phyloP scores from a whole-genome alignment of 2,329 filamentous ascomycete species.

The Talaromyces sp. region DNA sequence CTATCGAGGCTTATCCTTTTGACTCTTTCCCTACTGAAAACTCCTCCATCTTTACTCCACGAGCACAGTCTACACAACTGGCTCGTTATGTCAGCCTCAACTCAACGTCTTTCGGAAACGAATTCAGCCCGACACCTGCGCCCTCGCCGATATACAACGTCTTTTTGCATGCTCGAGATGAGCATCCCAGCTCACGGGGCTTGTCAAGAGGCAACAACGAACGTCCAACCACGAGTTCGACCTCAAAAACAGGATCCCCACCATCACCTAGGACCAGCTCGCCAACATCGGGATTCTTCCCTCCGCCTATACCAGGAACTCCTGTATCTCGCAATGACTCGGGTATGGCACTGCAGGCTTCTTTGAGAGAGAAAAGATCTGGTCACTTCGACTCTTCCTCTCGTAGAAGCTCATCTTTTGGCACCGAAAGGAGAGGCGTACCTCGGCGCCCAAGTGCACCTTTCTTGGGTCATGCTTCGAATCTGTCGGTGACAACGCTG shows the following conservation, averaged over 20 bases:
- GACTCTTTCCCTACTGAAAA: conserved; percentile 89
- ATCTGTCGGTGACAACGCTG: conserved; percentile 44
- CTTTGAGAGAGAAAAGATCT: conserved; percentile 87
- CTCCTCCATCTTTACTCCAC: conserved; percentile 70
- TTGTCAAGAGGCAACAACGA: conserved; percentile 50
- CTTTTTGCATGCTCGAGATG: conserved; percentile 72
- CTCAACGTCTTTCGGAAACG: conserved; percentile 75
- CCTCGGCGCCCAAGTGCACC: conserved; percentile 64
- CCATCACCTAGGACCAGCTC: conserved; percentile 61
- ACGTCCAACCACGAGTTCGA: conserved; percentile 70
- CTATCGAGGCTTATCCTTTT: conserved; percentile 85
- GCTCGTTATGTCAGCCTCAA: conserved; percentile 86
- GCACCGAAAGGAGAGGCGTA: conserved; percentile 62
- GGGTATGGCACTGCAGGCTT: conserved; percentile 79
- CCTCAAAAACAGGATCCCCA: conserved; percentile 50
- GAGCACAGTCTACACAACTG: conserved; percentile 66
- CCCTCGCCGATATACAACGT: conserved; percentile 81
- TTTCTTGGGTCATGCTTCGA: conserved; percentile 61
- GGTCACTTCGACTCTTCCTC: conserved; percentile 80
- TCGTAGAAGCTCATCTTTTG: conserved; percentile 92
- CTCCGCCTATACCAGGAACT: conserved; percentile 69
- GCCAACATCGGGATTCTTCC: conserved; percentile 74
- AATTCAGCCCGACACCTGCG: conserved; percentile 51
- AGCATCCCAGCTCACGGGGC: conserved; percentile 48
- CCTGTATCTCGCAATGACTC: conserved; percentile 88